phyloP scores from a whole-genome alignment of 2,329 filamentous ascomycete species.

The Stagonosporopsis rhizophila region DNA sequence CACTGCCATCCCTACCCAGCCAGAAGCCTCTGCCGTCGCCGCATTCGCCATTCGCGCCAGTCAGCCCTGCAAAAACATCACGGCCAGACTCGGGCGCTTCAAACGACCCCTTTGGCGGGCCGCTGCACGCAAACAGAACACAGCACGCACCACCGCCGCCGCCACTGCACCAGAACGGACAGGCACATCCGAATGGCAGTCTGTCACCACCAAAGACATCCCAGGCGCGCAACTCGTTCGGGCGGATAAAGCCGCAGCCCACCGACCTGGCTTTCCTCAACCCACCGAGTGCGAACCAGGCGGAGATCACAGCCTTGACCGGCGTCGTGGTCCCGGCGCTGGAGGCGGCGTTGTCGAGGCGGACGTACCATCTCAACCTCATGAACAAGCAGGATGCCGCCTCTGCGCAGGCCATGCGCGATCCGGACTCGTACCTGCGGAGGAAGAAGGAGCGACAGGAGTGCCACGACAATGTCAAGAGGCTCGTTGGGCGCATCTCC shows the following conservation, averaged over 20 bases:
- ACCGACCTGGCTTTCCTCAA: slow-evolving; percentile 25
- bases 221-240: slow-evolving; percentile 39
- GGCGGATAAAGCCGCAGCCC: slow-evolving; percentile 34
- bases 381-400: slow-evolving; percentile 46
- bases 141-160: slow-evolving; percentile 1
- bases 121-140: slow-evolving; percentile 15
- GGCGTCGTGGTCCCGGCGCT: slow-evolving; percentile 93
- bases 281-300: slow-evolving; percentile 56
- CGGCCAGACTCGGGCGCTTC: slow-evolving; percentile 35
- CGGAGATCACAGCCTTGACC: slow-evolving; percentile 83
- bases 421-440: slow-evolving; percentile 61
- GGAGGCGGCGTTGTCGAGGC: slow-evolving; percentile 86
- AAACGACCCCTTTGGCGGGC: slow-evolving; percentile 41
- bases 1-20: slow-evolving; percentile 33
- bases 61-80: slow-evolving; percentile 20
- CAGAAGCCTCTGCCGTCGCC: slow-evolving; percentile 36
- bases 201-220: slow-evolving; percentile 25
- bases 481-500: slow-evolving; percentile 81
- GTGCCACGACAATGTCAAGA: slow-evolving; percentile 82
- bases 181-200: not conserved
- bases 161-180: slow-evolving; percentile 9
- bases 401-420: slow-evolving; percentile 58
- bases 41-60: slow-evolving; percentile 34
- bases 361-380: slow-evolving; percentile 66
- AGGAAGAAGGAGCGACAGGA: slow-evolving; percentile 54